Evolutionary conservation across 257 asterid genomes (phyloP).

Genomic region (Solanum dulcamara): DNA sequence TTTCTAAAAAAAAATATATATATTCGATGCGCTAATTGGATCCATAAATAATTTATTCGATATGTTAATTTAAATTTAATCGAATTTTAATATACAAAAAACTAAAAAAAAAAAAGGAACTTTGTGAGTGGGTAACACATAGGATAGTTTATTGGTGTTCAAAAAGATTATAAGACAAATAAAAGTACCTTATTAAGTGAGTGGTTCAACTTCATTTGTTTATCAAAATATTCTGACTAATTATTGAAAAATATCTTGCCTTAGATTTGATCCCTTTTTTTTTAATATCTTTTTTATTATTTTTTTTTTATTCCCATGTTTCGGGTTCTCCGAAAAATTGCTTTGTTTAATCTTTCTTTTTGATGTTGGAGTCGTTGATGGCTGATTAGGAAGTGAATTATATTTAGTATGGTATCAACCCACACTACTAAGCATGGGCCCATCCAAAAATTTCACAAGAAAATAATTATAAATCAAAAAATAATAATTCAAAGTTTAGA

Average conservation of each 20-base stretch:
- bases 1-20: too few relatives aligned
- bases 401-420: neutral
- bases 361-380: neutral
- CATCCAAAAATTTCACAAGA: neutral
- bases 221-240: neutral
- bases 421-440: neutral
- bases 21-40: too few relatives aligned
- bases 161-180: neutral
- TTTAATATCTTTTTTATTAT: neutral
- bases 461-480: neutral
- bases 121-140: neutral
- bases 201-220: conserved; percentile 1
- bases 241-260: neutral
- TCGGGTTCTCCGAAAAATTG: neutral
- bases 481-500: neutral
- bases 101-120: neutral
- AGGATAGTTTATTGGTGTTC: neutral
- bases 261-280: neutral
- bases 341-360: neutral
- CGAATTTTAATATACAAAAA: neutral
- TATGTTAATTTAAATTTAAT: neutral
- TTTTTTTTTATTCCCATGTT: neutral
- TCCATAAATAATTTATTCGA: too few relatives aligned
- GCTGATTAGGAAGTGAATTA: neutral
- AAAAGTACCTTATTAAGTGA: neutral